These are phyloP conservation scores for Rhodotorula sp. DNA, from an alignment of 1,284 basidiomycete genomes.

Conservation along the genomic window DNA sequence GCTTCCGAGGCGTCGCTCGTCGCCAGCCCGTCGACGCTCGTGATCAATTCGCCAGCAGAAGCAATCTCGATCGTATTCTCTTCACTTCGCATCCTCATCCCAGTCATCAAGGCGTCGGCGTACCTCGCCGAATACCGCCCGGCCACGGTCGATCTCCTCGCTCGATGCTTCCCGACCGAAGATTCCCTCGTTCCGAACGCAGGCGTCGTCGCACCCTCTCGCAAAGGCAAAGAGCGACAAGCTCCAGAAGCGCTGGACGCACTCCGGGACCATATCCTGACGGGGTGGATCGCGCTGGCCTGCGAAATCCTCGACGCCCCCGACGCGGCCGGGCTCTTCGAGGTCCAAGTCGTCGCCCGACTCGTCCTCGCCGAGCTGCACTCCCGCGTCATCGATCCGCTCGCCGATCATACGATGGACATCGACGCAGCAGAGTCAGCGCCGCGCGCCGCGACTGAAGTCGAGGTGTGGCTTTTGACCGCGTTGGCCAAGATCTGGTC, in stretches of 20 bases:
- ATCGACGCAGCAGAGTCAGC: not conserved
- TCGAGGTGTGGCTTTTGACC: constrained; percentile 6
- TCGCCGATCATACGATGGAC: constrained; percentile 5
- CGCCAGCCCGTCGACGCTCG: constrained; percentile 8
- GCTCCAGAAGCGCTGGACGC: not conserved
- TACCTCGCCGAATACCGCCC: constrained; percentile 28
- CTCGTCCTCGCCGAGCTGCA: constrained; percentile 10
- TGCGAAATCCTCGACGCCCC: not conserved
- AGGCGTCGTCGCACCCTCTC: not conserved
- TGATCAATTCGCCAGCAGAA: constrained; percentile 11
- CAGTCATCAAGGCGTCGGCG: constrained; percentile 4
- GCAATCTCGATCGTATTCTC: constrained; percentile 17
- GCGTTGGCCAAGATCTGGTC: constrained; percentile 6
- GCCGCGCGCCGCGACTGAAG: not conserved
- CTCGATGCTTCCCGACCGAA: constrained; percentile 19
- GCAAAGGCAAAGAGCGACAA: constrained; percentile 21
- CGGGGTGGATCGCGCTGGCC: constrained; percentile 16
- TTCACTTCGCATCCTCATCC: constrained; percentile 17
- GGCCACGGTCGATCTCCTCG: constrained; percentile 15
- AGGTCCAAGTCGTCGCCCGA: not conserved
- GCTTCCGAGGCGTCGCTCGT: too few relatives aligned
- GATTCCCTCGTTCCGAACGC: constrained; percentile 1
- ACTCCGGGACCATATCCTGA: not conserved
- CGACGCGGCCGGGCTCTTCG: not conserved
- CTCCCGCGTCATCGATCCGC: not conserved